Conservation (phyloP, 305 asterid species). For the Fraxinus paxiana region DNA sequence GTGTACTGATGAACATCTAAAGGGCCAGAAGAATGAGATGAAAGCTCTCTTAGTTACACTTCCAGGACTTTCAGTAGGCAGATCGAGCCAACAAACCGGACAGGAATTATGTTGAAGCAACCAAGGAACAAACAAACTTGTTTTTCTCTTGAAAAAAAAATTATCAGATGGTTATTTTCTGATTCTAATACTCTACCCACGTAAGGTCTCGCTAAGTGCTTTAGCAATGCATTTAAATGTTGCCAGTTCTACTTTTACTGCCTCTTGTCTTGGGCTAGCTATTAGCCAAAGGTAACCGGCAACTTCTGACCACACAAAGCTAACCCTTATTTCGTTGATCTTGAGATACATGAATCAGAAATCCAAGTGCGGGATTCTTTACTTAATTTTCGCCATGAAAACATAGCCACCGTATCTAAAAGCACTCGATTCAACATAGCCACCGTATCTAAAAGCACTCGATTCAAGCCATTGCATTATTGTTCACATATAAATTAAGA, state of each 20-base stretch:
- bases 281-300: slow-evolving; percentile 27
- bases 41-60: slow-evolving; percentile 28
- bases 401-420: background rate
- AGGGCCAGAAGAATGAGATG: slow-evolving; percentile 69
- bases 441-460: background rate
- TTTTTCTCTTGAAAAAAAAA: slow-evolving; percentile 46
- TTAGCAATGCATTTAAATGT: background rate
- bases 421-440: background rate
- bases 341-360: background rate
- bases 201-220: background rate
- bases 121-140: slow-evolving; percentile 47
- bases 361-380: background rate
- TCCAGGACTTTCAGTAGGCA: slow-evolving; percentile 32
- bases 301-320: background rate
- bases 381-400: background rate
- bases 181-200: background rate
- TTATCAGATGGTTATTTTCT: background rate
- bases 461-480: background rate
- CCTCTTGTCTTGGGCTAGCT: background rate
- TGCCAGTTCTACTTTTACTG: background rate
- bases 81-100: slow-evolving; percentile 62
- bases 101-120: slow-evolving; percentile 63
- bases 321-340: background rate
- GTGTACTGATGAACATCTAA: background rate
- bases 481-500: background rate